Evolutionary conservation across 768 basidiomycete genomes (phyloP).

Genomic region (Rubroboletus satanas): DNA sequence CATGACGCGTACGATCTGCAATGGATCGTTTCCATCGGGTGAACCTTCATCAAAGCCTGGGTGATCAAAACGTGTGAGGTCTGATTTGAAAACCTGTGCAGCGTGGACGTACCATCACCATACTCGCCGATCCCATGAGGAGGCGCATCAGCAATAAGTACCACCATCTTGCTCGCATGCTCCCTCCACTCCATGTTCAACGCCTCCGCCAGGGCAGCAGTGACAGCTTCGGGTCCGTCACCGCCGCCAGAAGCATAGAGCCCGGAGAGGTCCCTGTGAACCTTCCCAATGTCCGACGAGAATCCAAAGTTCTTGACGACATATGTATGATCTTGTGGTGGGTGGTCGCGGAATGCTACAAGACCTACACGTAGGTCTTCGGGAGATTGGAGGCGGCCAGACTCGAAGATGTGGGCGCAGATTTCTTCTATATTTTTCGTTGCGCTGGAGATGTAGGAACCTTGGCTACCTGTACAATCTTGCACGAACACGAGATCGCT

Average conservation of each 20-base stretch:
- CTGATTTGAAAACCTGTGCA: not conserved
- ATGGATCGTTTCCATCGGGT: conserved; percentile 89
- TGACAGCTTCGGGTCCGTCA: conserved; percentile 96
- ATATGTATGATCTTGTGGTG: conserved; percentile 95
- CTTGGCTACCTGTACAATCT: conserved; percentile 92
- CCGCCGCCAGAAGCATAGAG: conserved; percentile 89
- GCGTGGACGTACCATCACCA: conserved; percentile 70
- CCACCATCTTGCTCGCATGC: conserved; percentile 89
- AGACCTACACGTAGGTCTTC: conserved; percentile 92
- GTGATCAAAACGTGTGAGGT: conserved; percentile 9
- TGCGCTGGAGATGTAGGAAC: conserved; percentile 87
- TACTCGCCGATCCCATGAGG: conserved; percentile 97
- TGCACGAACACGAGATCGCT: conserved; percentile 95
- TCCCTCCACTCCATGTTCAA: conserved; percentile 89
- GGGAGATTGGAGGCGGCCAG: conserved; percentile 79
- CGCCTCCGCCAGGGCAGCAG: conserved; percentile 85
- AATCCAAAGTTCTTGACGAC: conserved; percentile 93
- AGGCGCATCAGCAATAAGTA: conserved; percentile 95
- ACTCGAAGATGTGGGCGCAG: conserved; percentile 91
- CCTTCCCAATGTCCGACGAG: conserved; percentile 83
- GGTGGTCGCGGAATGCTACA: conserved; percentile 94
- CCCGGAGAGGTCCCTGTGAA: conserved; percentile 77
- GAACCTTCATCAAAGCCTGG: conserved; percentile 91
- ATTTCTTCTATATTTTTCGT: conserved; percentile 97
- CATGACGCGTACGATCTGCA: conserved; percentile 85